These are phyloP conservation scores for Gnomoniopsis smithogilvyi DNA, from an alignment of 2,329 filamentous ascomycete species.

Conservation along the genomic window DNA sequence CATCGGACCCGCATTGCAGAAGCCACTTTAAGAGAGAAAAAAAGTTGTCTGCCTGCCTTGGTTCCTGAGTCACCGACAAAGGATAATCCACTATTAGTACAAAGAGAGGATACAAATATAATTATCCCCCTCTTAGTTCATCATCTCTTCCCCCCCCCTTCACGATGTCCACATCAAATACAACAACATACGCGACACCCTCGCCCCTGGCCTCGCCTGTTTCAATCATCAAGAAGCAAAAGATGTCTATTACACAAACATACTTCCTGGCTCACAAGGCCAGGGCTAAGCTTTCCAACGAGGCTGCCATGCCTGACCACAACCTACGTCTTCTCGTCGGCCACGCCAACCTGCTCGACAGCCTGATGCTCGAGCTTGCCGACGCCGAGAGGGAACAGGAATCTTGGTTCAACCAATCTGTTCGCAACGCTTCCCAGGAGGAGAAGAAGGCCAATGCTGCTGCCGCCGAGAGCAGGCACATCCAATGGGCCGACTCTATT, in stretches of 20 bases:
- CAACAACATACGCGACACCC: conserved; percentile 13
- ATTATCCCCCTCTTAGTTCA: neutral
- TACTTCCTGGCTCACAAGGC: conserved; percentile 98
- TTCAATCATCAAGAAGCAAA: conserved; percentile 61
- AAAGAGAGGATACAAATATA: conserved; percentile 16
- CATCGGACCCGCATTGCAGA: conserved; percentile 16
- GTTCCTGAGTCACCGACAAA: conserved; percentile 21
- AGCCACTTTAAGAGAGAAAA: neutral
- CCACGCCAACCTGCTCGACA: conserved; percentile 97
- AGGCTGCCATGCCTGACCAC: conserved; percentile 89
- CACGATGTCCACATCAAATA: conserved; percentile 34
- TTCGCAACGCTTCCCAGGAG: conserved; percentile 65
- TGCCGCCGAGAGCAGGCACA: conserved; percentile 60
- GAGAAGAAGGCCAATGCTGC: conserved; percentile 16
- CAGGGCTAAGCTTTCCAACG: conserved; percentile 88
- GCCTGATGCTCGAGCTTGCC: conserved; percentile 83
- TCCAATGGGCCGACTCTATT: conserved; percentile 84
- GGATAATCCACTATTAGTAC: conserved; percentile 28
- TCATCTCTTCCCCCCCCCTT: neutral
- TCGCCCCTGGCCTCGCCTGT: conserved; percentile 35
- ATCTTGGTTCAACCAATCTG: conserved; percentile 95
- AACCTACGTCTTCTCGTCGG: conserved; percentile 93
- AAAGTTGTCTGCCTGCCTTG: conserved; percentile 9
- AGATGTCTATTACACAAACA: conserved; percentile 97
- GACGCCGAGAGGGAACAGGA: conserved; percentile 95